A percentile compares a stretch with the other conserved stretches of the same genome.
These are phyloP conservation scores for Ogataea methylovora DNA, from an alignment of 805 yeast genomes.

Conservation along the genomic window DNA sequence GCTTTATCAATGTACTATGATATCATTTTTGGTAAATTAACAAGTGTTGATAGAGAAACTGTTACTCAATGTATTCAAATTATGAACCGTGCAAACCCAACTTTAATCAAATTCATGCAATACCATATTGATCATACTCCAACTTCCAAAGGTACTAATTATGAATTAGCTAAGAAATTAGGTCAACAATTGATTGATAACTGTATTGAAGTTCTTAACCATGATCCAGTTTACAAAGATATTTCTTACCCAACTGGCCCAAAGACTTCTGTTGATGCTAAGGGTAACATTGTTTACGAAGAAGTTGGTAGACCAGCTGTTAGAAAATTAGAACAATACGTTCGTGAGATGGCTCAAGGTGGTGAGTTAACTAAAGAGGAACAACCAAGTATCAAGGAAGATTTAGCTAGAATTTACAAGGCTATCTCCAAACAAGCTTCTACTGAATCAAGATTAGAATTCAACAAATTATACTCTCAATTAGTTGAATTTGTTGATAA, in stretches of 20 bases:
- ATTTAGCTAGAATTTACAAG: conserved; percentile 73
- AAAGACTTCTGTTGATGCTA: conserved; percentile 76
- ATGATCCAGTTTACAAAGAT: conserved; percentile 92
- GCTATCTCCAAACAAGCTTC: conserved; percentile 75
- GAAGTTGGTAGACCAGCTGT: conserved; percentile 87
- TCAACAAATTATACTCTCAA: conserved; percentile 64
- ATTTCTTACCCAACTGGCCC: conserved; percentile 94
- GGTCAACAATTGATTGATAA: conserved; percentile 94
- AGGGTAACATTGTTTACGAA: conserved; percentile 78
- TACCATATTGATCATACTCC: conserved; percentile 83
- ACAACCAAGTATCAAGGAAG: conserved; percentile 79
- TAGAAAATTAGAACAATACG: conserved; percentile 92
- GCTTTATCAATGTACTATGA: conserved; percentile 89
- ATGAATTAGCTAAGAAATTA: conserved; percentile 78
- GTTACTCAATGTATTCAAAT: conserved; percentile 93
- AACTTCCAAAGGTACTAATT: conserved; percentile 83
- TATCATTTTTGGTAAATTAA: conserved; percentile 87
- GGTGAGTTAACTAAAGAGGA: conserved; percentile 66
- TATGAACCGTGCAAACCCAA: conserved; percentile 95
- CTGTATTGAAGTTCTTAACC: conserved; percentile 75
- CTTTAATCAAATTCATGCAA: conserved; percentile 93
- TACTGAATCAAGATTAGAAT: conserved; percentile 58
- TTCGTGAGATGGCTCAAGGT: conserved; percentile 94
- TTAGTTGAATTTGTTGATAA: conserved; percentile 62
- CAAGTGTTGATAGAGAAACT: conserved; percentile 90